Base-by-base conservation (phyloP, 495 filamentous ascomycete species). In the Mytilinidion resinicola region DNA sequence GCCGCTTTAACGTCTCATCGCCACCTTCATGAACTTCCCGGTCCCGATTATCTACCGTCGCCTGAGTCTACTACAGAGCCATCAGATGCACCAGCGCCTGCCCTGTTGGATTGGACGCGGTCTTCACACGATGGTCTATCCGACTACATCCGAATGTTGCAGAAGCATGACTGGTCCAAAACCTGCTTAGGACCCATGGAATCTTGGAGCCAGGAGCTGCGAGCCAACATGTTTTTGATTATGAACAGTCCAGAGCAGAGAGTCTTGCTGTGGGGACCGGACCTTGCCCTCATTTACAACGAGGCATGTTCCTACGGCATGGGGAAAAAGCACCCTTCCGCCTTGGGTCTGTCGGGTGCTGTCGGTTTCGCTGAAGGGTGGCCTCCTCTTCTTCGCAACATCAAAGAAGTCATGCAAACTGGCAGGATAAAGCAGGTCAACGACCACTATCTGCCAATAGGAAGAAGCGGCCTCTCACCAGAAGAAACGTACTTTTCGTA, bases 401-500 rank as follows among this genome's bases (percentile, higher is more conserved):
- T 59, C 14, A 52, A 51, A 21, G n/a, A 44, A 21, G 48, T 50
- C n/a, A 33, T 52, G 34, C 34, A 52, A 30, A 21, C 47, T 8
- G 56, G 56, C 1, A 44, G 17, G 25, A 6, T 21, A 14, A 19
- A 19, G 7, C 33, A 42, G 19, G 46, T 42, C 34, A 12, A 39
- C 36, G 53, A 61, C 25, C 34, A 51, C 44, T 61, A 49, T 36
- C 4, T 56, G 14, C 52, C 52, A 21, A 56, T 56, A 4, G 30
- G 36, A 12, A 56, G 59, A 7, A 36, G 38, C 9, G 59, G 50
- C 14, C 52, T 61, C 35, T 4, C 37, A 4, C 46, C 54, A 14
- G 59, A 61, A 41, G 59, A 61, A 42, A 37, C 41, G 10, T 61
- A 56, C 39, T 61, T 48, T 33, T 56, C 53, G 10, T 61, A 52